Evolutionary conservation across 73 alveolate species (phyloP).

Genomic region (Symbiodinium pilosum): DNA sequence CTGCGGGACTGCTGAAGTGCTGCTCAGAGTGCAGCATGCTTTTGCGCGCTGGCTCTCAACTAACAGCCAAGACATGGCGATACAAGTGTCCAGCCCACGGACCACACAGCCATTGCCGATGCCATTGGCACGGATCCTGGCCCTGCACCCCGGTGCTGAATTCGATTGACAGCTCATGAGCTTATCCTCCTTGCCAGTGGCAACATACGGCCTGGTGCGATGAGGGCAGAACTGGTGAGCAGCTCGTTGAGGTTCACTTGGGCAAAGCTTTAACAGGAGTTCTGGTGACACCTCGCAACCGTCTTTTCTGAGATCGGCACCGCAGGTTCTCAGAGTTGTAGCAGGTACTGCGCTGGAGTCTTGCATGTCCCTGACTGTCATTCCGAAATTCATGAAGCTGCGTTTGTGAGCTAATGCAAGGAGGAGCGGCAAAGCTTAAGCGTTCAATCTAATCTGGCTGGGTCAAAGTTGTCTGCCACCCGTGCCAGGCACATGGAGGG

Average conservation of each 20-base stretch:
- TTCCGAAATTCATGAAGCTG: not conserved
- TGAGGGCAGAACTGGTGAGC: not conserved
- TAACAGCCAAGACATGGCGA: not conserved
- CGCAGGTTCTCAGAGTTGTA: not conserved
- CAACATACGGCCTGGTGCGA: not conserved
- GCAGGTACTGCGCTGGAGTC: not conserved
- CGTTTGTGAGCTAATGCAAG: not conserved
- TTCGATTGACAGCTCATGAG: not conserved
- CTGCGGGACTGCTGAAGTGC: not conserved
- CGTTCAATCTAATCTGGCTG: constrained; percentile 1
- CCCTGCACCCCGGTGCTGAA: not conserved
- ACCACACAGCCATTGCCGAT: not conserved
- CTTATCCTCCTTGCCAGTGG: not conserved
- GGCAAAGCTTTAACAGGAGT: not conserved
- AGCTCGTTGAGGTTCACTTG: not conserved
- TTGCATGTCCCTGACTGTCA: not conserved
- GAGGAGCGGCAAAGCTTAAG: not conserved
- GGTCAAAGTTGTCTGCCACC: not conserved
- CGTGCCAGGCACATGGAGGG: not conserved
- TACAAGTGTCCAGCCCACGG: constrained; percentile 1
- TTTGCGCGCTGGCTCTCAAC: not conserved
- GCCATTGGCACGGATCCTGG: not conserved
- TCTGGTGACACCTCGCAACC: not conserved
- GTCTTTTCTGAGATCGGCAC: not conserved
- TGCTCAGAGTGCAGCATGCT: not conserved